Evolutionary conservation across 1,139 yeast species (phyloP).

Genomic region (Geotrichum europaeum): DNA sequence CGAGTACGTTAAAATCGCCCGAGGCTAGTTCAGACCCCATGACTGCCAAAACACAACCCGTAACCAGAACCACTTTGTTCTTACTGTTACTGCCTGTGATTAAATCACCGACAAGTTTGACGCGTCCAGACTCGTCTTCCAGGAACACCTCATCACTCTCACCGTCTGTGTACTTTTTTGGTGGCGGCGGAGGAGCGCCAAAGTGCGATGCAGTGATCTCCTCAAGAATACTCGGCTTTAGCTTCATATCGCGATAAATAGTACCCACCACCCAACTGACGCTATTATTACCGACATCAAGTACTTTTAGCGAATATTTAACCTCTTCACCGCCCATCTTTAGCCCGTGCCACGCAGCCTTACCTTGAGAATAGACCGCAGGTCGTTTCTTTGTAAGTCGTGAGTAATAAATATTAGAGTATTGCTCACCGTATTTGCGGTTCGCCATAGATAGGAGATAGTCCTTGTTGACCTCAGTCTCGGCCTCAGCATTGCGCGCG

Average conservation of each 20-base stretch:
- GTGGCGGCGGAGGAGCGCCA: slow-evolving; percentile 38
- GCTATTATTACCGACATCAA: slow-evolving; percentile 65
- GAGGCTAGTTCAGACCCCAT: slow-evolving; percentile 80
- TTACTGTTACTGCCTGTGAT: slow-evolving; percentile 36
- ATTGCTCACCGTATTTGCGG: slow-evolving; percentile 64
- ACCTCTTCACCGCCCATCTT: slow-evolving; percentile 38
- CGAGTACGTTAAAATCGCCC: slow-evolving; percentile 82
- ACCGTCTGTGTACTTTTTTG: slow-evolving; percentile 47
- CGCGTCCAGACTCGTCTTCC: slow-evolving; percentile 93
- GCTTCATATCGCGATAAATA: slow-evolving; percentile 72
- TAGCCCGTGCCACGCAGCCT: slow-evolving; percentile 44
- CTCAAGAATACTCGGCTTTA: slow-evolving; percentile 75
- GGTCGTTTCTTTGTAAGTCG: slow-evolving; percentile 52
- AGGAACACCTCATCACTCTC: slow-evolving; percentile 59
- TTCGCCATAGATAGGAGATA: slow-evolving; percentile 25
- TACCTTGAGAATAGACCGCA: slow-evolving; percentile 48
- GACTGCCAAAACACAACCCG: slow-evolving; percentile 82
- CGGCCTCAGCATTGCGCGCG: not conserved
- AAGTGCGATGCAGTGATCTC: slow-evolving; percentile 58
- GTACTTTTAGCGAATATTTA: slow-evolving; percentile 52
- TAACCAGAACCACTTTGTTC: slow-evolving; percentile 26
- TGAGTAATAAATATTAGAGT: slow-evolving; percentile 64
- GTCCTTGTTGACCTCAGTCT: slow-evolving; percentile 18
- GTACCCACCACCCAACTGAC: slow-evolving; percentile 92
- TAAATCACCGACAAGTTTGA: slow-evolving; percentile 65